Percentiles rank a stretch among this genome's conserved stretches.
Conservation (phyloP, 2,329 filamentous ascomycete species). For the Orbilia ellipsospora region DNA sequence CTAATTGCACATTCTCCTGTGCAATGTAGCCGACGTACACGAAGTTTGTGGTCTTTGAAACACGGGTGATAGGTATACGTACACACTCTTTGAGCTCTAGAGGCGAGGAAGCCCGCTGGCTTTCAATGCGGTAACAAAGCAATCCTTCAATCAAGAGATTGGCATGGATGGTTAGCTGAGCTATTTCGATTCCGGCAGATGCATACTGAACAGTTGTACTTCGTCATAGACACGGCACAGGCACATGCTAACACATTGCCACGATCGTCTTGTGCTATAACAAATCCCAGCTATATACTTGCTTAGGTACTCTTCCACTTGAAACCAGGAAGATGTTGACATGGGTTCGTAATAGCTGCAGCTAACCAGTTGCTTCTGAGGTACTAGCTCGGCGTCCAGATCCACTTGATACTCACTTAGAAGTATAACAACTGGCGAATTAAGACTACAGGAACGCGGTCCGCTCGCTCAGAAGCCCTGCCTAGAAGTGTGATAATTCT, state of each 20-base stretch:
- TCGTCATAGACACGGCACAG: conserved; percentile 5
- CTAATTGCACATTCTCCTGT: neutral
- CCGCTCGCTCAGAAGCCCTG: too few species aligned
- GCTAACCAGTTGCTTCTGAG: too few species aligned
- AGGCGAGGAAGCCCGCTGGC: neutral
- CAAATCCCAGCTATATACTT: too few species aligned
- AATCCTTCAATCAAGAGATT: neutral
- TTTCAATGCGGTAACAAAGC: neutral
- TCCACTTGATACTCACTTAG: too few species aligned
- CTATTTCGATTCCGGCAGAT: conserved; percentile 13
- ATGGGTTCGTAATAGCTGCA: too few species aligned
- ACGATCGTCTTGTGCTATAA: neutral
- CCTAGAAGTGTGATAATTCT: too few species aligned
- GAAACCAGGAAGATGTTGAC: too few species aligned
- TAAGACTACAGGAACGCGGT: too few species aligned
- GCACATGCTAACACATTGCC: too few species aligned
- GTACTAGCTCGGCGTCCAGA: too few species aligned
- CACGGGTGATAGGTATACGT: neutral
- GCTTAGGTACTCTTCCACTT: too few species aligned
- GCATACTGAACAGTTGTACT: neutral
- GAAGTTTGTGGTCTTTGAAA: neutral
- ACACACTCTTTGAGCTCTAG: neutral
- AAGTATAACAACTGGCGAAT: too few species aligned
- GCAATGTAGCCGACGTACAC: neutral
- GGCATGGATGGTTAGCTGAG: neutral